Conservation (phyloP, 768 basidiomycete species). For the Lactarius hengduanensis region DNA sequence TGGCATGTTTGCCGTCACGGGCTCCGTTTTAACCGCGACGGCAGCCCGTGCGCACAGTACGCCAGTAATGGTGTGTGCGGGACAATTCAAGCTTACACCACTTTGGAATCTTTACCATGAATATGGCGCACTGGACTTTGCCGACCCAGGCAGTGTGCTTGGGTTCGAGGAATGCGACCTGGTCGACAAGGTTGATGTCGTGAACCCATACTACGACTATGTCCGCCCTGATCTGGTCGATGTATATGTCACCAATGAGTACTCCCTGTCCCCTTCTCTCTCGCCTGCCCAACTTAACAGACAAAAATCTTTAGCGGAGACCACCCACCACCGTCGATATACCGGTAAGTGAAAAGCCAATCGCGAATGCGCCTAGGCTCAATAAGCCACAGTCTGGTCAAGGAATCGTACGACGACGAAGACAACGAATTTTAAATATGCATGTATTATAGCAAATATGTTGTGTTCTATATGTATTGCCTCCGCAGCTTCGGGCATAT, state of each 20-base stretch:
- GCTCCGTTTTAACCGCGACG: conserved; percentile 79
- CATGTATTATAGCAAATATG: conserved; percentile 19
- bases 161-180: conserved; percentile 77
- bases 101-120: conserved; percentile 86
- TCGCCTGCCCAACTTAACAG: conserved; percentile 21
- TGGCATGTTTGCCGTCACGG: conserved; percentile 88
- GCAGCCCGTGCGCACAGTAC: conserved; percentile 89
- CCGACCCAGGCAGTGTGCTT: conserved; percentile 61
- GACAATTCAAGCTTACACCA: conserved; percentile 95
- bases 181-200: conserved; percentile 85
- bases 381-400: conserved; percentile 59
- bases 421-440: conserved; percentile 71
- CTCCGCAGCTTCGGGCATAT: conserved; percentile 4
- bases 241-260: conserved; percentile 97
- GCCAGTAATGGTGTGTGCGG: conserved; percentile 90
- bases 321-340: conserved; percentile 93
- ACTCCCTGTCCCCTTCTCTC: conserved; percentile 39
- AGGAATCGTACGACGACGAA: conserved; percentile 95
- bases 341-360: conserved; percentile 51
- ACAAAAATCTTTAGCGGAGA: conserved; percentile 63
- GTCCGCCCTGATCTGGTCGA: conserved; percentile 90
- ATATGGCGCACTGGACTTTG: conserved; percentile 81
- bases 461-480: conserved; percentile 15
- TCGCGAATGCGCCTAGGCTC: conserved; percentile 20
- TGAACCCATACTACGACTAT: conserved; percentile 97